Evolutionary conservation across 2,329 filamentous ascomycete genomes (phyloP), one percentile per base, ranked within the genome.

Genomic region (Monilinia laxa): DNA sequence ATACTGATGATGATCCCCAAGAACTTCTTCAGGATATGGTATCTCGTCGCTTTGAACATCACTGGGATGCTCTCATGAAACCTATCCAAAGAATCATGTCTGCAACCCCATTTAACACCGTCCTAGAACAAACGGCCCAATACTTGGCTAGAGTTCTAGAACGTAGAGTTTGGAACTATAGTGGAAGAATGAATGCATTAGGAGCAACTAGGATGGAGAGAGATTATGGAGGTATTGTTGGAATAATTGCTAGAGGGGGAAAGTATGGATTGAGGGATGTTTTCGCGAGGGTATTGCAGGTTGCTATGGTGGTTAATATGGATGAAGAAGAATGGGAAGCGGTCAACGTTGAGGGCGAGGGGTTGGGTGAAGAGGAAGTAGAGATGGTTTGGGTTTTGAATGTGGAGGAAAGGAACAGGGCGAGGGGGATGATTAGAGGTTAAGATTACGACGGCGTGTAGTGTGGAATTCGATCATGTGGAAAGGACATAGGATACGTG

Each of bases 321-420:
- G 93, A 97, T 76, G 91, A 95, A 45, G 93, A 97, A 67, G 94
- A 97, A 78, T 97, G 93, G 91, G 91, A 94, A 58, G 92, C 95
- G 77, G 78, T 93, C 52, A 78, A 81, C 42, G 82, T 55, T 38
- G 65, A 66, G n/a, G 56, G 42, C 12, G 35, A 28, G 47, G 79
- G 78, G 45, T 23, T 40, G 31, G 76, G 79, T 77, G 68, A 76
- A 65, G 82, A 85, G 18, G 85, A 87, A 16, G 88, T 85, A 60
- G 90, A 85, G 14, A 87, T 95, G 75, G 82, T 84, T 62, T 93
- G 90, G 90, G 84, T 89, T 56, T 73, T 93, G 70, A 89, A 83
- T 67, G 83, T 84, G 53, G 91, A 93, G 67, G 93, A 96, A 80
- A 87, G 90, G 76, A 83, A 82, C 71, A 85, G 86, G 74, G 91